Percentiles rank a stretch among this genome's conserved stretches.
Evolutionary conservation across 2,329 filamentous ascomycete genomes (phyloP).

Genomic region (Plectosphaerella plurivora): DNA sequence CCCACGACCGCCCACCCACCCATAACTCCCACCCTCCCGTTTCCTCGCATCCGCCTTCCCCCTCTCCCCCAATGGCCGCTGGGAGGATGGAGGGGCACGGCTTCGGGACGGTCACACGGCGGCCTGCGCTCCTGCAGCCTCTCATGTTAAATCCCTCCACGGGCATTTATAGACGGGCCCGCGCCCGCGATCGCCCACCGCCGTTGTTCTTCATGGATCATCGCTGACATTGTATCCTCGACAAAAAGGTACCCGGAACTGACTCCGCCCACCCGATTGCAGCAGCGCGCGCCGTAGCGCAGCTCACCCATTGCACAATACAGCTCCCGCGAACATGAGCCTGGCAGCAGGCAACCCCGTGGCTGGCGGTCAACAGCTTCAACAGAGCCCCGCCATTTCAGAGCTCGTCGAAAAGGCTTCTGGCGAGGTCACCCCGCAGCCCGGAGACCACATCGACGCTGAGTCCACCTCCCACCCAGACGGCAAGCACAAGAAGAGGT

Average conservation of each 20-base stretch:
- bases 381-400: constrained; percentile 19
- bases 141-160: no score
- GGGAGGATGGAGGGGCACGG: no score
- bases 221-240: neutral
- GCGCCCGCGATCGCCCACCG: no score
- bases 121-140: no score
- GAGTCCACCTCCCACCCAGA: constrained; percentile 17
- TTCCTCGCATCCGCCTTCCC: no score
- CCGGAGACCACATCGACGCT: constrained; percentile 20
- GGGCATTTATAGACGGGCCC: no score
- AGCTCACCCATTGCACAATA: neutral
- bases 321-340: constrained; percentile 16
- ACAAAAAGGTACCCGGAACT: neutral
- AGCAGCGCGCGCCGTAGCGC: neutral
- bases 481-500: constrained; percentile 45
- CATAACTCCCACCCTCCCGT: no score
- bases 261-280: neutral
- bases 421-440: constrained; percentile 27
- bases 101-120: no score
- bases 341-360: constrained; percentile 16
- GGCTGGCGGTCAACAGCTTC: constrained; percentile 19
- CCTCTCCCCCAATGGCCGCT: no score
- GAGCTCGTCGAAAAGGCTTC: constrained; percentile 18
- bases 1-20: no score
- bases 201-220: neutral